Base-by-base conservation (phyloP, 2,329 filamentous ascomycete species). In the Colletotrichum cuscutae region DNA sequence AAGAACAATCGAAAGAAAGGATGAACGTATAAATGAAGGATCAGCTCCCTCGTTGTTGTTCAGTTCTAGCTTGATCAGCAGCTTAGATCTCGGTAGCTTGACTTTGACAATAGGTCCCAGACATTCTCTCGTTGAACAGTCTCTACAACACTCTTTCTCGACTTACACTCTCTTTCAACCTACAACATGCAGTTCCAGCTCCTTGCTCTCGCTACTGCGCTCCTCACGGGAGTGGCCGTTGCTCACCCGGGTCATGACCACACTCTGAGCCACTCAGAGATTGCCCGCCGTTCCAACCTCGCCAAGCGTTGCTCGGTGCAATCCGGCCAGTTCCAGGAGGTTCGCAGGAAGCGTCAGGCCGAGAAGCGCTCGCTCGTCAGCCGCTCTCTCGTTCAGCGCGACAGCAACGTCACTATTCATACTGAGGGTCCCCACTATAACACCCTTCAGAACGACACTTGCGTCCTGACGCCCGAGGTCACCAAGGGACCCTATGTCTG, bases 211-310 rank as follows among this genome's bases (percentile, higher is more conserved):
- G 62, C 68, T 13, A 26, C 69, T 5, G 69, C 59, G 15, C 57
- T 72, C n/a, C 58, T 72, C 19, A 26, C 59, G 30, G 59, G 64
- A 37, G 22, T 63, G 53, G 65, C 65, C 28, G 35, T 56, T 8
- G 85, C 85, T 22, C 86, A 89, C 70, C 86, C 86, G 0, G 87
- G 87, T 71, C 86, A 88, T 69, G 82, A 88, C 65, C 37, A 71
- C 30, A 13, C 52, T n/a, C n/a, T 61, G 28, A 71, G 68, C 62
- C 68, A 71, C 24, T 37, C 68, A 9, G 68, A 71, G 32, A 66
- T 71, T n/a, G 62, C 57, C 3, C 68, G 68, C 24, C 68, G 68
- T 32, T 59, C 54, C 5, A 71, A 66, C 46, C 68, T 71, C 12
- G 58, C 68, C 5, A 66, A 59, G 56, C 68, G 68, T 15, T 71